Evolutionary conservation across 192 early-diverging fungal genomes (phyloP), one percentile per base, ranked within the genome.

Genomic region (Backusella luteola): DNA sequence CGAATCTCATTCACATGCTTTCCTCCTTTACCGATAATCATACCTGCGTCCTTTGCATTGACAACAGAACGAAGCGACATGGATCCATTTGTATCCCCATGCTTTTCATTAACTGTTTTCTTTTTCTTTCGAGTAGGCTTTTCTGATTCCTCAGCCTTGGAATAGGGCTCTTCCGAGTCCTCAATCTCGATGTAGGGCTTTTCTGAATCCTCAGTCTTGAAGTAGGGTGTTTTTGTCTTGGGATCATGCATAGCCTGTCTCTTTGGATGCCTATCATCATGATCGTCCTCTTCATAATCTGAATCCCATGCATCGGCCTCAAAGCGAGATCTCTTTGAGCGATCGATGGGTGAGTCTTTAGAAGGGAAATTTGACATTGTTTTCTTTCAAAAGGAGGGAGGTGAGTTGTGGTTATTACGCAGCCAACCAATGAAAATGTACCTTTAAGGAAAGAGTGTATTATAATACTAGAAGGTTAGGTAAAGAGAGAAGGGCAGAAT

Each of bases 1-100:
- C 98, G 91, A 80, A 99, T 92, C 67, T 96, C 92, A 73, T 91
- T 91, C 23, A 99, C 92, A 80, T 94, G 95, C 74, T 89, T 90
- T 34, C 97, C 97, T 71, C 89, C 90, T 84, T 94, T 93, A 29
- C 94, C 94, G 74, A 96, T 95, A 66, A 96, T 93, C 23, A 95
- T 90, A 78, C 94, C 94, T 14, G 94, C 94, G 76, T 91, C 90
- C 66, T 90, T 91, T 39, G 90, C 90, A 32, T 79, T 84, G 0
- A 91, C 85, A 63, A 91, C 77, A 11, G 90, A 84, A 9, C 90
- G 84, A 63, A 91, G 77, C 5, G 87, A 68, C 32, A 75, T 29
- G 34, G 74, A 26, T 44, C n/a, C 49, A 17, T 34, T n/a, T 71
- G n/a, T 15, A 63, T 46, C 53, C 7, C 63, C 69, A 44, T 71